Base-by-base conservation (phyloP, 345 rosid genomes). In the Salix arbutifolia region DNA sequence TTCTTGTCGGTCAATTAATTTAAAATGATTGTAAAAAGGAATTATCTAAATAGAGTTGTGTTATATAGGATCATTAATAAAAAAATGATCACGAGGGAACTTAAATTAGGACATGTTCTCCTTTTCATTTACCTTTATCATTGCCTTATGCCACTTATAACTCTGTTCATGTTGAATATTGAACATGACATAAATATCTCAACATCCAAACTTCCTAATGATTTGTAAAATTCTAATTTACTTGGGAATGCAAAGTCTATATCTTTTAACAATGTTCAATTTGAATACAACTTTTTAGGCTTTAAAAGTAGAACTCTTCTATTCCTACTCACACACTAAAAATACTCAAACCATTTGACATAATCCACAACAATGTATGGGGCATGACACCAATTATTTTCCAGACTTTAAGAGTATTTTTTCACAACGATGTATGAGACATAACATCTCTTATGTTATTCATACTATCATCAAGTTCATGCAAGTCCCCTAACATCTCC, bases 11-110 rank as follows among this genome's bases (percentile, higher is more conserved):
- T 4, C 4, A 65, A 16, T 28, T 65, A 5, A 71, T 74, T 18
- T 48, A 74, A 6, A 26, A 44, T 11, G 25, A 74, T 1, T 76
- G 48, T 23, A 10, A 28, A 19, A 64, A 61, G 1, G 3, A 33
- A 42, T 77, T 77, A 33, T 77, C 52, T 40, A 11, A 6, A 42
- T 8, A 3, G 31, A 18, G 53, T 62, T 77, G 31, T 50, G 11
- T n/a, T 71, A 61, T 71, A 38, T 19, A 77, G 18, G 72, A 72
- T 78, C 72, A 72, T 56, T 52, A 46, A 4, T 65, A 16, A 26
- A 31, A 77, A n/a, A 16, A 21, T 72, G 31, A 35, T 72, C 16
- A 5, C 46, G 17, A 56, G 18, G 37, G 52, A 69, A n/a, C 60
- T n/a, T 73, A 72, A 56, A 72, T 31, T 72, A 0, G 50, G 13